Conservation (phyloP, 1,139 yeast species). For the Eremothecium coryli region DNA sequence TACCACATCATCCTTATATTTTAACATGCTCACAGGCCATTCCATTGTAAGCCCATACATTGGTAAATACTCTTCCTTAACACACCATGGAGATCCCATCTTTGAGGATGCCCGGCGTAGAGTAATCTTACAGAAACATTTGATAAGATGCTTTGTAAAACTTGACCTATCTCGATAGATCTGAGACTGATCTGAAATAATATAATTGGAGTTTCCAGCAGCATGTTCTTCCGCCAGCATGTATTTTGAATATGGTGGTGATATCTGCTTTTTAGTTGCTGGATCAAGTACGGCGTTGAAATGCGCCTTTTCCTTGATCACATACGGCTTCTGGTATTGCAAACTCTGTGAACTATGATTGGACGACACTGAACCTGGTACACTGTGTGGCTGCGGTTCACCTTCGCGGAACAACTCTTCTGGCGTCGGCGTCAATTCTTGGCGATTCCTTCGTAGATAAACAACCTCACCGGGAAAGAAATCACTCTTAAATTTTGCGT, state of each 20-base stretch:
- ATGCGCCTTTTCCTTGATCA: conserved; percentile 52
- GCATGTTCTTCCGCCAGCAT: conserved; percentile 48
- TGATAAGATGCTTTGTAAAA: conserved; percentile 82
- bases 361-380: conserved; percentile 10
- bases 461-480: conserved; percentile 89
- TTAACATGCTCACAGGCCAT: conserved; percentile 28
- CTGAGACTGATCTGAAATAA: conserved; percentile 64
- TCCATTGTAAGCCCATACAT: conserved; percentile 33
- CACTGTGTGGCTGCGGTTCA: conserved; percentile 1
- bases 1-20: conserved; percentile 23
- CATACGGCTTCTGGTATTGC: conserved; percentile 37
- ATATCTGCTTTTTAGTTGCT: conserved; percentile 35
- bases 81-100: conserved; percentile 95
- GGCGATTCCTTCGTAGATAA: conserved; percentile 40
- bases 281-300: conserved; percentile 37
- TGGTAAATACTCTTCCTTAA: conserved; percentile 54
- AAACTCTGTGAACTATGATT: conserved; percentile 11
- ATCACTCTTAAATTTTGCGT: conserved; percentile 64
- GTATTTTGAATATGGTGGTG: conserved; percentile 61
- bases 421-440: conserved; percentile 12
- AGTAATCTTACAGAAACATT: conserved; percentile 80
- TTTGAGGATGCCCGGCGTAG: conserved; percentile 66
- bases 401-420: conserved; percentile 3
- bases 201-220: conserved; percentile 38
- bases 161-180: conserved; percentile 75